phyloP scores from a whole-genome alignment of 139 green algal species.

The Tetraselmis striata region DNA sequence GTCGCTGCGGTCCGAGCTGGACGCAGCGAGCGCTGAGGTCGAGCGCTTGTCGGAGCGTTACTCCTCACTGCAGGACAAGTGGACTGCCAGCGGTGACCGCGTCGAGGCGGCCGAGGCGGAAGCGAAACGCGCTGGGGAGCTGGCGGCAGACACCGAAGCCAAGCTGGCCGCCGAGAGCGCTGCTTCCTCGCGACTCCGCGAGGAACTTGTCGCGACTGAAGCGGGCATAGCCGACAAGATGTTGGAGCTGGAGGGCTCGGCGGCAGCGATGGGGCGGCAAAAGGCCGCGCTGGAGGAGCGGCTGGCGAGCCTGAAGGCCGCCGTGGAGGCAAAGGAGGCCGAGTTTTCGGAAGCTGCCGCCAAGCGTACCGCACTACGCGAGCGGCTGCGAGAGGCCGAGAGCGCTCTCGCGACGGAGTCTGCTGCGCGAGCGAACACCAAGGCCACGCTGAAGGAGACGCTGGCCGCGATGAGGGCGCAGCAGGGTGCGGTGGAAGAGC shows the following conservation, averaged over 20 bases:
- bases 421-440: not conserved
- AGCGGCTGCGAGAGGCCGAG: not conserved
- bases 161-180: not conserved
- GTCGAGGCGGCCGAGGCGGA: not conserved
- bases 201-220: not conserved
- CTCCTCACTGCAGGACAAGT: too few species aligned
- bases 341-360: not conserved
- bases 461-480: not conserved
- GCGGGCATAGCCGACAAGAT: not conserved
- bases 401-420: not conserved
- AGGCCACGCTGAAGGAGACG: not conserved
- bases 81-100: too few species aligned
- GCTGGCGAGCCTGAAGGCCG: not conserved
- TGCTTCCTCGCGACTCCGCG: not conserved
- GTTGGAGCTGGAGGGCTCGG: not conserved
- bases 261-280: not conserved
- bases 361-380: not conserved
- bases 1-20: not conserved
- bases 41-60: too few species aligned
- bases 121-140: not conserved
- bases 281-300: not conserved
- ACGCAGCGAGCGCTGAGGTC: not conserved
- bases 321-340: not conserved
- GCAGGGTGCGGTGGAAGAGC: not conserved
- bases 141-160: not conserved